Evolutionary conservation across 2,329 filamentous ascomycete species (phyloP).

Genomic region (Periconia macrospinosa): DNA sequence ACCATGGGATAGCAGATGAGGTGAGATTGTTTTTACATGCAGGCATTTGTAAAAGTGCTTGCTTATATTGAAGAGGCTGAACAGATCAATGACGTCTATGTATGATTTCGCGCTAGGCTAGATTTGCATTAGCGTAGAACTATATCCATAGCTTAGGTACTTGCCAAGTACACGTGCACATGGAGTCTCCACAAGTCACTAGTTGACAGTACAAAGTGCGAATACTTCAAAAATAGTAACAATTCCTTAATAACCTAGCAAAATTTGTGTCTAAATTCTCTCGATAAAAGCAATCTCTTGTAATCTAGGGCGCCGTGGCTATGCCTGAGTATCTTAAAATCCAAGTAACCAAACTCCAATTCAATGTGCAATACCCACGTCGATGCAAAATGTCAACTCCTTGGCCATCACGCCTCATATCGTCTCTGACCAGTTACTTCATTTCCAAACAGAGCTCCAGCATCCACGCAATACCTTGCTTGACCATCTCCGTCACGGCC

Average conservation of each 20-base stretch:
- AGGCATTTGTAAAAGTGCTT: not conserved
- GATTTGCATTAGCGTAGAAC: not conserved
- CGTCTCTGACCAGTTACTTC: conserved; percentile 27
- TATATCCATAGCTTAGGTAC: too few relatives aligned
- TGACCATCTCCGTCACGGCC: conserved; percentile 59
- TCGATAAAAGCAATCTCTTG: not conserved
- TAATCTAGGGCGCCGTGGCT: conserved; percentile 3
- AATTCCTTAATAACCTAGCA: not conserved
- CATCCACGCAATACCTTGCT: conserved; percentile 85
- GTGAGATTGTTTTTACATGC: not conserved
- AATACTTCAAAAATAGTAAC: too few relatives aligned
- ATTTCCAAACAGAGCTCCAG: conserved; percentile 81
- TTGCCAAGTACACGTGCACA: too few relatives aligned
- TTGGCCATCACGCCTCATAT: conserved; percentile 25
- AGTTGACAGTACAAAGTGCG: too few relatives aligned
- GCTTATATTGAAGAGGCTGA: not conserved
- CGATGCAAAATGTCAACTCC: conserved; percentile 6
- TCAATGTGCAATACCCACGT: not conserved
- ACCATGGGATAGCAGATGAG: not conserved
- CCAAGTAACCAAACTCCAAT: conserved; percentile 6
- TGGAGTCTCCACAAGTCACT: too few relatives aligned
- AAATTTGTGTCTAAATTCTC: not conserved
- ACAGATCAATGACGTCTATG: conserved; percentile 3
- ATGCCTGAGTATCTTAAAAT: conserved; percentile 4
- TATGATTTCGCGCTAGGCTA: not conserved